phyloP scores from a whole-genome alignment of 225 moss, liverwort and hornwort species.

The Sphagnum tenellum region DNA sequence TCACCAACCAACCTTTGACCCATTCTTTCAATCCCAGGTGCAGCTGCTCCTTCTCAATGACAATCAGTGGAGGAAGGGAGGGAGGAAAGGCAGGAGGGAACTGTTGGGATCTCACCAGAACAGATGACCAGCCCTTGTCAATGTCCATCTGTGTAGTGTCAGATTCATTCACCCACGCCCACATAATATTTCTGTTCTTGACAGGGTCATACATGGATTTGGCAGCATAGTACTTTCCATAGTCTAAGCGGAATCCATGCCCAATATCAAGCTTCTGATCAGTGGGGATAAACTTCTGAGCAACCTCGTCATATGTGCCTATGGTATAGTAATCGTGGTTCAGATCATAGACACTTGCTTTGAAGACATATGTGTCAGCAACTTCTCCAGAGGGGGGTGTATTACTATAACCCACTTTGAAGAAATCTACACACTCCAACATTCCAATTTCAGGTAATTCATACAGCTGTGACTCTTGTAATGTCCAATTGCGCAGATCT shows the following conservation, averaged over 20 bases:
- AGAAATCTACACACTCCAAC: slow-evolving; percentile 39
- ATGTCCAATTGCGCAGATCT: no score
- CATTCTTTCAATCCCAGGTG: no score
- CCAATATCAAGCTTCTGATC: slow-evolving; percentile 10
- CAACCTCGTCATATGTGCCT: slow-evolving; percentile 22
- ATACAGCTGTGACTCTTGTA: no score
- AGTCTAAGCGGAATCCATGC: slow-evolving; percentile 34
- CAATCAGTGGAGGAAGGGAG: neutral
- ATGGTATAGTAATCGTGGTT: slow-evolving; percentile 26
- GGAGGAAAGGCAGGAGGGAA: neutral
- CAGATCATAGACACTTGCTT: slow-evolving; percentile 19
- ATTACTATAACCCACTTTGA: slow-evolving; percentile 6
- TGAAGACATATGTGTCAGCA: slow-evolving; percentile 10
- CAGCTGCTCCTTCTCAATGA: no score
- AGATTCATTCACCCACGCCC: slow-evolving; percentile 48
- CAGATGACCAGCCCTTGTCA: slow-evolving; percentile 36
- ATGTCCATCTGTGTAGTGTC: slow-evolving; percentile 23
- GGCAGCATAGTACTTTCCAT: slow-evolving; percentile 47
- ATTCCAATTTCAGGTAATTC: no score
- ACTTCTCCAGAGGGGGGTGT: slow-evolving; percentile 9
- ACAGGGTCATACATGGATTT: slow-evolving; percentile 29
- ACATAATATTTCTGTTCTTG: slow-evolving; percentile 27
- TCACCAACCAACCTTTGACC: no score
- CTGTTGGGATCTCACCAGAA: slow-evolving; percentile 17
- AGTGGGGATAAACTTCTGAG: slow-evolving; percentile 11